Base-by-base conservation (phyloP, 2,329 filamentous ascomycete species). In the Plenodomus lindquistii region DNA sequence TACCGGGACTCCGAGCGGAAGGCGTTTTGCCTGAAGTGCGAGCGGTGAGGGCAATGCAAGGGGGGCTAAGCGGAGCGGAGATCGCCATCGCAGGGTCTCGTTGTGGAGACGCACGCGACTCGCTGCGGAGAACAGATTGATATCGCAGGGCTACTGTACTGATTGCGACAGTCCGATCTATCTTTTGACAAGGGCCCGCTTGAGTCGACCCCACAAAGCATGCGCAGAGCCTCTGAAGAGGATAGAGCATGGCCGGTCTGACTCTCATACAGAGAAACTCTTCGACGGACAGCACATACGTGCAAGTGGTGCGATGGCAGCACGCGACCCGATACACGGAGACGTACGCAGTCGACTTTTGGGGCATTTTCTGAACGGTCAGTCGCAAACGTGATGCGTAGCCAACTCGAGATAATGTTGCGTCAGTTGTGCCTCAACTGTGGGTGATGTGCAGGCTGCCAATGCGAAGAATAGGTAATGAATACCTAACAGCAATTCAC, bases 401-500 rank as follows among this genome's bases (percentile, higher is more conserved):
- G 40, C 44, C 24, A 41, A 38, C 46, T 29, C 42, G 39, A 54
- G 57, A 59, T 54, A 40, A 52, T 53, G 55, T 46, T 54, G 52
- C 52, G 54, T 52, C 39, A 37, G 44, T 48, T 48, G 49, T 44
- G 48, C 44, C 44, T 29, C 38, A 45, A 44, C 49, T 52, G 60
- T 54, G 48, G 56, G 57, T 63, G 62, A 61, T 51, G 60, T 64
- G 62, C 57, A 58, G 27, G 54, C 48, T 50, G 59, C 54, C 57
- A 60, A 62, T 59, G 52, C 50, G 46, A 40, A 54, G 46, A 36
- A 46, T 42, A 44, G 55, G 54, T 62, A 64, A 59, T 50, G 58
- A 60, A 65, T 69, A 69, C 67, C 65, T 71, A 71, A 70, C 55
- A 70, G 66, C 59, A 70, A 69, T 53, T 66, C 65, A 57, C 43